phyloP scores from a whole-genome alignment of 2,329 filamentous ascomycete species.

The Mycosphaerelloides madeirae region DNA sequence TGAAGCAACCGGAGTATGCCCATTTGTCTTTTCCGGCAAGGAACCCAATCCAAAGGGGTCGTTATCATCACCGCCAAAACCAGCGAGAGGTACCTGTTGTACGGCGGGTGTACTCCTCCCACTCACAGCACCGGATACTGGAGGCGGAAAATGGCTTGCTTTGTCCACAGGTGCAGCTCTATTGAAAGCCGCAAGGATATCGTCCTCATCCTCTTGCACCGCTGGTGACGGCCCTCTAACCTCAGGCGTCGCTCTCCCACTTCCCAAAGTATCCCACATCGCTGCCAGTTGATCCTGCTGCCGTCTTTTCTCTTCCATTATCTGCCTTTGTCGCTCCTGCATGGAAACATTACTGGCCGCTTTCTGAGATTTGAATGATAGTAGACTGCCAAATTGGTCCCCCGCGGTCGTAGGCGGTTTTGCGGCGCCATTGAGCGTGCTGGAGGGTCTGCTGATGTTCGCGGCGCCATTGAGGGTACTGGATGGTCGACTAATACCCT shows the following conservation, averaged over 20 bases:
- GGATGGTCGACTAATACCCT: conserved; percentile 34
- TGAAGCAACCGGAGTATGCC: conserved; percentile 19
- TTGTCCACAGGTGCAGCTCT: conserved; percentile 55
- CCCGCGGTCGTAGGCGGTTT: conserved; percentile 50
- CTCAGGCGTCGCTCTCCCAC: conserved; percentile 47
- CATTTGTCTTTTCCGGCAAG: conserved; percentile 20
- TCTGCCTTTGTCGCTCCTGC: conserved; percentile 59
- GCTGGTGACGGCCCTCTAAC: conserved; percentile 22
- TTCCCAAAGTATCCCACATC: conserved; percentile 72
- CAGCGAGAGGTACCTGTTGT: conserved; percentile 5
- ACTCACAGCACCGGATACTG: conserved; percentile 32
- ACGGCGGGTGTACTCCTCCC: conserved; percentile 38
- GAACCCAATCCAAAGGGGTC: conserved; percentile 76
- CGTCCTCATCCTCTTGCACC: conserved; percentile 46
- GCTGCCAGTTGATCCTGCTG: conserved; percentile 71
- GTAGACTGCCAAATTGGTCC: conserved; percentile 75
- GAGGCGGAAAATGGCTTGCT: conserved; percentile 55
- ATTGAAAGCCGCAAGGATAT: conserved; percentile 59
- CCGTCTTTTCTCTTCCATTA: conserved; percentile 72
- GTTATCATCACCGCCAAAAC: conserved; percentile 55
- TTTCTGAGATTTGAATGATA: conserved; percentile 60
- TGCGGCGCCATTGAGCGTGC: conserved; percentile 38
- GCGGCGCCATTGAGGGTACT: conserved; percentile 39
- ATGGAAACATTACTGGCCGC: conserved; percentile 64
- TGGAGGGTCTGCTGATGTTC: conserved; percentile 41